Percentiles rank a stretch among this genome's conserved stretches.
These are phyloP conservation scores for Eragrostis curvula DNA, from an alignment of 176 grass and related monocot species.

Conservation along the genomic window DNA sequence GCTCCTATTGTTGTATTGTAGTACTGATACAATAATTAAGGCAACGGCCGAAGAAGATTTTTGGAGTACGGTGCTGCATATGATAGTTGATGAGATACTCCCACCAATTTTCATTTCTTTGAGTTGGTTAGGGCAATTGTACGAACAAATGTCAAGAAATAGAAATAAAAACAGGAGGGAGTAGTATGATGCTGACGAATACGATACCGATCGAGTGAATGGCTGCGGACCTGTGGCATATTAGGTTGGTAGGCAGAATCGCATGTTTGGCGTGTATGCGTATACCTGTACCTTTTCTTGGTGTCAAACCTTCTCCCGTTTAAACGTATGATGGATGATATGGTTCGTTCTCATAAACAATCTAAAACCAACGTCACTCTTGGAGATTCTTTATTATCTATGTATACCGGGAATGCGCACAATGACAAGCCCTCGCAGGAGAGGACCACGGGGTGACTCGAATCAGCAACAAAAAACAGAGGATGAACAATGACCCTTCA, in stretches of 20 bases:
- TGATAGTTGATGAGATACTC: neutral
- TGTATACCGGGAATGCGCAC: neutral
- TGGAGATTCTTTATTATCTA: neutral
- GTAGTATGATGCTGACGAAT: neutral
- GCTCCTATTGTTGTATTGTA: too few relatives aligned
- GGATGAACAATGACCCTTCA: neutral
- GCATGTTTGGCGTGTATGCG: neutral
- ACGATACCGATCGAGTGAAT: neutral
- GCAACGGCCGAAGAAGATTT: neutral
- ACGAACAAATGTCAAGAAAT: too few relatives aligned
- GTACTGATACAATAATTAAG: too few relatives aligned
- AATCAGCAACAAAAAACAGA: neutral
- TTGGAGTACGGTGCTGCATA: too few relatives aligned
- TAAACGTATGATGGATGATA: neutral
- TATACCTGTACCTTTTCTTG: neutral
- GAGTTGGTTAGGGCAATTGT: too few relatives aligned
- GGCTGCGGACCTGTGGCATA: conserved; percentile 5
- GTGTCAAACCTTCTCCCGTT: neutral
- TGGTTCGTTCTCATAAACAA: neutral
- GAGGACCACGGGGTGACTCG: neutral
- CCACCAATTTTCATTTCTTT: too few relatives aligned
- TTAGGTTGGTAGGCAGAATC: conserved; percentile 6
- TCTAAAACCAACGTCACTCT: neutral
- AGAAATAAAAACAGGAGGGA: too few relatives aligned
- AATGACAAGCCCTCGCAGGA: neutral